Evolutionary conservation across 805 yeast genomes (phyloP).

Genomic region (Suhomyces prunicola): DNA sequence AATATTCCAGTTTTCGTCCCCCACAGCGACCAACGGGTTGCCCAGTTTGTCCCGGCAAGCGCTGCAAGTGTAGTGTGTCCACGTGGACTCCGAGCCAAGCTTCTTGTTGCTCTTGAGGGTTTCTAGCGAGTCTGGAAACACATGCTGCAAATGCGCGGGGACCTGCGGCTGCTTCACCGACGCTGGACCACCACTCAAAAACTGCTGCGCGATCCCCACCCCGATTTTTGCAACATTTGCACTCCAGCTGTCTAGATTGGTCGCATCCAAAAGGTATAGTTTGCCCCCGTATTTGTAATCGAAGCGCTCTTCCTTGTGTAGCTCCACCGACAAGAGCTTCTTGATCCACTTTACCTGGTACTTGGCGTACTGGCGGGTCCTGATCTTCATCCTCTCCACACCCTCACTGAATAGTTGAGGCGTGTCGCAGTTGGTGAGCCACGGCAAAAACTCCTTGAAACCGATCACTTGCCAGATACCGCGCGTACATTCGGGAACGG

Average conservation of each 20-base stretch:
- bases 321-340: slow-evolving; percentile 62
- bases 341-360: slow-evolving; percentile 89
- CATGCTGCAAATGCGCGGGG: slow-evolving; percentile 21
- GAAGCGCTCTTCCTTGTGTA: slow-evolving; percentile 44
- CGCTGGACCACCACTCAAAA: slow-evolving; percentile 26
- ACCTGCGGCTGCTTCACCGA: slow-evolving; percentile 24
- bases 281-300: slow-evolving; percentile 58
- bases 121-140: slow-evolving; percentile 25
- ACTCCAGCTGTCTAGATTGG: slow-evolving; percentile 64
- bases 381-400: slow-evolving; percentile 71
- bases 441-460: slow-evolving; percentile 83
- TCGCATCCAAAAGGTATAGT: slow-evolving; percentile 70
- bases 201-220: slow-evolving; percentile 40
- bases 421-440: slow-evolving; percentile 35
- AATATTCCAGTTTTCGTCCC: slow-evolving; percentile 64
- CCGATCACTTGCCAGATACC: slow-evolving; percentile 97
- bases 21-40: slow-evolving; percentile 62
- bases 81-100: slow-evolving; percentile 35
- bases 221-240: slow-evolving; percentile 57
- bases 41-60: slow-evolving; percentile 58
- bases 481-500: slow-evolving; percentile 51
- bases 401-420: slow-evolving; percentile 39
- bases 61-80: slow-evolving; percentile 71
- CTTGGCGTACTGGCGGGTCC: slow-evolving; percentile 84
- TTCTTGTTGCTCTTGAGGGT: slow-evolving; percentile 37